These are phyloP conservation scores for Wickerhamomyces alni DNA, from an alignment of 805 yeast genomes.

Conservation along the genomic window DNA sequence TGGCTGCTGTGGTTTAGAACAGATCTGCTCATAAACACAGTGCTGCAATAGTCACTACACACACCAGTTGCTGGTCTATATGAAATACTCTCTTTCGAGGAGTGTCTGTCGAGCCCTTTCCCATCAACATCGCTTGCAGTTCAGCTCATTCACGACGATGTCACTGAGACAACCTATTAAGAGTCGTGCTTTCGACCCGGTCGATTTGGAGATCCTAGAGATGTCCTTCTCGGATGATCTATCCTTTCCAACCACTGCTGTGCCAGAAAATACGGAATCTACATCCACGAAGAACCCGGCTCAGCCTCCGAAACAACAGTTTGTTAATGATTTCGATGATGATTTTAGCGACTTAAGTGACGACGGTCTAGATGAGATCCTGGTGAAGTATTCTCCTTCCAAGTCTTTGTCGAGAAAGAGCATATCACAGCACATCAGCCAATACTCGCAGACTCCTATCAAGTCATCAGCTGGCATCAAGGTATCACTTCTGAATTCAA, in stretches of 20 bases:
- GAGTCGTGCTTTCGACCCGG: constrained; percentile 7
- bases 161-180: not conserved
- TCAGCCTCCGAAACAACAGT: constrained; percentile 8
- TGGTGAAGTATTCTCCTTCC: not conserved
- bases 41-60: too few relatives aligned
- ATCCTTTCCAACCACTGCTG: too few relatives aligned
- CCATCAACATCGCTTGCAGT: too few relatives aligned
- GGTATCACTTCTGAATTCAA: not conserved
- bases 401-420: not conserved
- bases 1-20: too few relatives aligned
- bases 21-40: too few relatives aligned
- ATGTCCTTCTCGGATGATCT: constrained; percentile 9
- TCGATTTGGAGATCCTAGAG: constrained; percentile 18
- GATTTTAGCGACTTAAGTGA: not conserved
- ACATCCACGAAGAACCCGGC: not conserved
- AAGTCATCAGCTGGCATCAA: not conserved
- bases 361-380: not conserved
- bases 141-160: too few relatives aligned
- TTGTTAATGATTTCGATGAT: constrained; percentile 15
- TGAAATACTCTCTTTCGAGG: too few relatives aligned
- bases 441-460: not conserved
- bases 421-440: not conserved
- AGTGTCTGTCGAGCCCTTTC: not conserved
- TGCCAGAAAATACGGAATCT: too few relatives aligned
- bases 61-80: too few relatives aligned